These are phyloP conservation scores for Aurantiochytrium sp. DNA, from an alignment of 108 stramenopile species.

Conservation along the genomic window DNA sequence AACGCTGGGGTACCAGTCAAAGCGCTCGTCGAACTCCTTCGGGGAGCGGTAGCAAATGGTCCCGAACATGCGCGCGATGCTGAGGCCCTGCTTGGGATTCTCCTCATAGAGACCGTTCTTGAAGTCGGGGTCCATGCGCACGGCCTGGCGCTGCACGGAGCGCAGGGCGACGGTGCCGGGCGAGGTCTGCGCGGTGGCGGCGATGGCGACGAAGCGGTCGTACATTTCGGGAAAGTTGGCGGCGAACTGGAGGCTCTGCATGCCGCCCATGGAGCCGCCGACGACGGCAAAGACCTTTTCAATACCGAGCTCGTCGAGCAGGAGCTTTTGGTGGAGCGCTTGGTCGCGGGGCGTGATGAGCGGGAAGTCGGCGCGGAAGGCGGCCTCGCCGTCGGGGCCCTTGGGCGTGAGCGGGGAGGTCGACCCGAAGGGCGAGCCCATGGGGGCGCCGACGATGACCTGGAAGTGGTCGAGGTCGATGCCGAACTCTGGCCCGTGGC, in stretches of 20 bases:
- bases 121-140: constrained; percentile 31
- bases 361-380: constrained; percentile 11
- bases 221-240: constrained; percentile 27
- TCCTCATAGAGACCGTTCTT: constrained; percentile 9
- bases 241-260: constrained; percentile 33
- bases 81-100: constrained; percentile 4
- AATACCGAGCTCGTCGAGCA: constrained; percentile 27
- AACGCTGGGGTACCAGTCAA: not conserved
- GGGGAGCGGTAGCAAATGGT: constrained; percentile 29
- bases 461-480: constrained; percentile 35
- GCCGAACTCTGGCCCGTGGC: not conserved
- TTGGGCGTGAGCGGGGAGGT: constrained; percentile 23
- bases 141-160: constrained; percentile 34
- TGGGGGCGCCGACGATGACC: constrained; percentile 15
- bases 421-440: constrained; percentile 36
- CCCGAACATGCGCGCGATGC: constrained; percentile 20
- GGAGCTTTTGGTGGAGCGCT: not conserved
- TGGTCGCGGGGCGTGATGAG: constrained; percentile 29
- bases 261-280: constrained; percentile 36
- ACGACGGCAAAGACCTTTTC: constrained; percentile 33
- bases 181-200: constrained; percentile 29
- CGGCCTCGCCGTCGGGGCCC: not conserved
- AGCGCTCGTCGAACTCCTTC: constrained; percentile 33
- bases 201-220: constrained; percentile 5
- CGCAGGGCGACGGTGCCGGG: constrained; percentile 34